Percentiles rank a stretch among this genome's conserved stretches.
Conservation (phyloP, 768 basidiomycete genomes). For the Russula foetens region DNA sequence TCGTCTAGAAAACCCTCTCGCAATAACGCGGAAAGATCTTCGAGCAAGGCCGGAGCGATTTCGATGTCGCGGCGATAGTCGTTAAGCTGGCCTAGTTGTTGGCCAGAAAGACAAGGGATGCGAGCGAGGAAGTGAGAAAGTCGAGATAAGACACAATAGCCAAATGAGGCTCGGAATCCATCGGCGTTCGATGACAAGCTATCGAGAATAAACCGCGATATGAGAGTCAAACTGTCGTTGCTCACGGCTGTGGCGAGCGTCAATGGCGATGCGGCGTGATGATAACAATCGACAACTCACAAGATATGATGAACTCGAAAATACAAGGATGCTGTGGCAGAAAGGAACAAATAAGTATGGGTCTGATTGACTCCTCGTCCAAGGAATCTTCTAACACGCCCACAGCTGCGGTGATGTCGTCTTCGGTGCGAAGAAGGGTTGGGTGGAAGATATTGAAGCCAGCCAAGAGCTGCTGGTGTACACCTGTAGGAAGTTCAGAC, state of each 20-base stretch:
- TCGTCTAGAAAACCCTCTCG: background rate
- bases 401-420: background rate
- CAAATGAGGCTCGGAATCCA: background rate
- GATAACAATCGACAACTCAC: background rate
- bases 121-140: background rate
- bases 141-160: background rate
- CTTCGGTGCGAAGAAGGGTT: background rate
- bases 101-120: background rate
- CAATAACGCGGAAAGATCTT: background rate
- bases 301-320: slow-evolving; percentile 11
- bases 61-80: background rate
- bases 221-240: no score
- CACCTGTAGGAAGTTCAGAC: background rate
- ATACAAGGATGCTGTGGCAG: background rate
- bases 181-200: background rate
- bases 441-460: slow-evolving; percentile 2
- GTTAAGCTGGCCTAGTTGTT: background rate
- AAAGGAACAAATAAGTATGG: background rate
- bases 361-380: background rate
- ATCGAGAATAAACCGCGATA: background rate
- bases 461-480: background rate
- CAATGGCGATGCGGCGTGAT: background rate
- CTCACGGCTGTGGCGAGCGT: background rate
- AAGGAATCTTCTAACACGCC: slow-evolving; percentile 2
- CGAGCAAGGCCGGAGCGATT: background rate